A percentile compares a stretch with the other conserved stretches of the same genome.
phyloP scores from a whole-genome alignment of 495 filamentous ascomycete species.

The Neurospora sublineolata region DNA sequence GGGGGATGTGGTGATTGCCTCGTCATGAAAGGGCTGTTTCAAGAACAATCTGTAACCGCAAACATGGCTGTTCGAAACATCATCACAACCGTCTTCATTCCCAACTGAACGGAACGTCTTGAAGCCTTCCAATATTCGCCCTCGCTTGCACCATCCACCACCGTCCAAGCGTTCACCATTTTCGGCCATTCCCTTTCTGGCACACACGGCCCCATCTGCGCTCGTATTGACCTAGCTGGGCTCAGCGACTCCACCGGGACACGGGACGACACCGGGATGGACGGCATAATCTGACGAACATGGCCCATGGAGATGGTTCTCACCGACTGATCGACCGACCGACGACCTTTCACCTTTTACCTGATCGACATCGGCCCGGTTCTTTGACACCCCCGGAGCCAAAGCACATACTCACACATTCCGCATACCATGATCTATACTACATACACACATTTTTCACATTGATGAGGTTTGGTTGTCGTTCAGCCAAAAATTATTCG shows the following conservation, averaged over 20 bases:
- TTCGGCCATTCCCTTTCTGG: not conserved
- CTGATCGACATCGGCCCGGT: not conserved
- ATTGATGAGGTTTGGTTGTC: too few species aligned
- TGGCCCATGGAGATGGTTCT: not conserved
- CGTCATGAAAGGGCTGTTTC: slow-evolving; percentile 9
- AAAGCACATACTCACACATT: not conserved
- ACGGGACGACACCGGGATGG: not conserved
- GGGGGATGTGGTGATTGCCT: slow-evolving; percentile 34
- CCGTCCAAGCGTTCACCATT: not conserved
- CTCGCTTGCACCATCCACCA: not conserved
- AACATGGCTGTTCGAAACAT: not conserved
- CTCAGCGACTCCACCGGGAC: not conserved
- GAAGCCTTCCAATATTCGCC: not conserved
- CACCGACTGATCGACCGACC: not conserved
- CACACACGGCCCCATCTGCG: not conserved
- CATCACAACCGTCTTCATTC: not conserved
- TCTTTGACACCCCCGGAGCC: not conserved
- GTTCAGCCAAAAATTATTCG: not conserved
- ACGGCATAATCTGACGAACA: not conserved
- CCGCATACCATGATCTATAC: not conserved
- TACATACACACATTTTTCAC: not conserved
- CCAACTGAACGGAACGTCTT: not conserved
- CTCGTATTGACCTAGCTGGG: not conserved
- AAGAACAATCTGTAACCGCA: not conserved
- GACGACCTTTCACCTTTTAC: not conserved